Conservation (phyloP, 768 basidiomycete genomes). For the Holtermanniella nyarrowii region DNA sequence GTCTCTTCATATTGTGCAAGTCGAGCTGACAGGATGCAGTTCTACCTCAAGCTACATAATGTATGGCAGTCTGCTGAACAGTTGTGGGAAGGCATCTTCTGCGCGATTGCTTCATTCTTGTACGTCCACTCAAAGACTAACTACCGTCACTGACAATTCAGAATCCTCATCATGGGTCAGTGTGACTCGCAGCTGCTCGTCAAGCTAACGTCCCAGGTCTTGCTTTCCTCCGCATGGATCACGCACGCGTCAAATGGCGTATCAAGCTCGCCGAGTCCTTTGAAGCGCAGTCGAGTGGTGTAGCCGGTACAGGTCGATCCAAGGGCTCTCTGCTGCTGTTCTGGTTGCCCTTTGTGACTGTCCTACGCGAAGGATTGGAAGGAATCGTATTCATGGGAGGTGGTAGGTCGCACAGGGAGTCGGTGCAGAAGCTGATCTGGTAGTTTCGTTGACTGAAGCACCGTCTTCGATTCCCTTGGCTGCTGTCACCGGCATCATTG, state of each 20-base stretch:
- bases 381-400: slow-evolving; percentile 85
- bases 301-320: slow-evolving; percentile 21
- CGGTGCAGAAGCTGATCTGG: neutral
- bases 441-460: slow-evolving; percentile 62
- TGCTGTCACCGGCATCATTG: slow-evolving; percentile 65
- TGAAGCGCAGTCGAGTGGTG: slow-evolving; percentile 11
- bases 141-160: neutral
- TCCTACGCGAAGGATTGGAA: slow-evolving; percentile 84
- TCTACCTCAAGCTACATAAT: slow-evolving; percentile 77
- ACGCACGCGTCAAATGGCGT: slow-evolving; percentile 82
- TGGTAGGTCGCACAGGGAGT: slow-evolving; percentile 35
- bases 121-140: neutral
- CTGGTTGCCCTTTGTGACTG: slow-evolving; percentile 74
- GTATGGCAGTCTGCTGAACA: slow-evolving; percentile 75
- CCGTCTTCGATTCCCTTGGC: slow-evolving; percentile 79
- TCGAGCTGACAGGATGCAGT: slow-evolving; percentile 35
- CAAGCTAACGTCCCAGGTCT: neutral
- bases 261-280: slow-evolving; percentile 76
- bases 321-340: slow-evolving; percentile 66
- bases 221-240: slow-evolving; percentile 84
- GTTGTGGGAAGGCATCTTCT: slow-evolving; percentile 71
- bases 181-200: too few species aligned
- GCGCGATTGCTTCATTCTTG: slow-evolving; percentile 22
- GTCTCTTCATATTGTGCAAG: slow-evolving; percentile 4
- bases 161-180: slow-evolving; percentile 18